Evolutionary conservation across 257 asterid species (phyloP).

Genomic region (Mentha longifolia): DNA sequence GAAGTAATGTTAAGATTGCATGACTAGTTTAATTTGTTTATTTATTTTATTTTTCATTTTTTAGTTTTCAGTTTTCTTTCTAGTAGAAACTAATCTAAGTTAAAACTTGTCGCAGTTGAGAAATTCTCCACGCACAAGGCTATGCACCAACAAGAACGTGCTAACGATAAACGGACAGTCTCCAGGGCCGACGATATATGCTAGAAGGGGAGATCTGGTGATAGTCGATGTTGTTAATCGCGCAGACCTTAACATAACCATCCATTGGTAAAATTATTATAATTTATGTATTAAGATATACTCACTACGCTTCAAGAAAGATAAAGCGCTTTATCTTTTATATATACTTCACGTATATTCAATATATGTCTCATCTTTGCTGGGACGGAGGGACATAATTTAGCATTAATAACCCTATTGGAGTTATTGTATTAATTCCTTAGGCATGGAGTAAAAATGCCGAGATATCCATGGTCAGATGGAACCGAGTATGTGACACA

Average conservation of each 20-base stretch:
- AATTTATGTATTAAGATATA: not conserved
- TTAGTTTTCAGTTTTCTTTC: too few species aligned
- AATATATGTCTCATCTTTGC: too few species aligned
- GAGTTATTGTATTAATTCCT: not conserved
- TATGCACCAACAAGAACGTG: slow-evolving; percentile 43
- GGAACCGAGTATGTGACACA: slow-evolving; percentile 67
- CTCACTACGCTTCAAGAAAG: too few species aligned
- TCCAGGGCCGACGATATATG: slow-evolving; percentile 52
- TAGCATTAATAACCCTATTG: too few species aligned
- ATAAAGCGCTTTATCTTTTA: too few species aligned
- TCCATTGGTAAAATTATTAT: slow-evolving; percentile 40
- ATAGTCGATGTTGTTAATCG: slow-evolving; percentile 36
- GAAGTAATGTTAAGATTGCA: too few species aligned
- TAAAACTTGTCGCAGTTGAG: slow-evolving; percentile 26
- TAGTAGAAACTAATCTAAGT: too few species aligned
- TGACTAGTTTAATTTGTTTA: not conserved
- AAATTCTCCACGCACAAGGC: slow-evolving; percentile 37
- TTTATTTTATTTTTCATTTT: too few species aligned
- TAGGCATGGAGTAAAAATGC: slow-evolving; percentile 74
- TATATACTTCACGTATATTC: too few species aligned
- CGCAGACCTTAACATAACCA: slow-evolving; percentile 35
- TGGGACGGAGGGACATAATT: too few species aligned
- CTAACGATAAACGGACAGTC: slow-evolving; percentile 46
- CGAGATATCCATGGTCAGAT: slow-evolving; percentile 69
- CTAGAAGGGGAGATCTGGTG: slow-evolving; percentile 38